Evolutionary conservation across 306 rosid genomes (phyloP).

Genomic region (Ammopiptanthus mongolicus): DNA sequence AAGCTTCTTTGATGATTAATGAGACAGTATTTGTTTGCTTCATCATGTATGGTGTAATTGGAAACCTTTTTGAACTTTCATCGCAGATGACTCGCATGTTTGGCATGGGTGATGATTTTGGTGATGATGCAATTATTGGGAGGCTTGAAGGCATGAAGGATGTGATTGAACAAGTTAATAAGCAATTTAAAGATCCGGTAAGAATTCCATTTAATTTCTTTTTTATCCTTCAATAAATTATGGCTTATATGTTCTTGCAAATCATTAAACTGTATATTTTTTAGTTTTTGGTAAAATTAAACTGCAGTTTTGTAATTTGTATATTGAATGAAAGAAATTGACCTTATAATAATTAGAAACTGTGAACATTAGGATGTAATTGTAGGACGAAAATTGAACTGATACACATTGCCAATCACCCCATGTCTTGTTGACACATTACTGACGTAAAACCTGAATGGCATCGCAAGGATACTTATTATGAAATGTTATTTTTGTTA

Average conservation of each 20-base stretch:
- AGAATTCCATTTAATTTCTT: slow-evolving; percentile 23
- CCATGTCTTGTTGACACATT: neutral
- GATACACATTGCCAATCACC: neutral
- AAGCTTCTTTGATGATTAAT: slow-evolving; percentile 15
- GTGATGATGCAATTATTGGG: slow-evolving; percentile 93
- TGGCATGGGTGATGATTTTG: slow-evolving; percentile 94
- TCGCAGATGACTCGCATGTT: slow-evolving; percentile 82
- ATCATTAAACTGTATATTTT: neutral
- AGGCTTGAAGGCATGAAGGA: slow-evolving; percentile 95
- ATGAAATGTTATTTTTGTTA: neutral
- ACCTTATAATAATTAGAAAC: neutral
- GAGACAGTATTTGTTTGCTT: neutral
- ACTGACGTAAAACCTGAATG: neutral
- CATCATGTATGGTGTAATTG: slow-evolving; percentile 1
- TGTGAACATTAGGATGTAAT: neutral
- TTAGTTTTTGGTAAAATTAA: neutral
- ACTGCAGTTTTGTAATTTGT: neutral
- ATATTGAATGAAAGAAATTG: neutral
- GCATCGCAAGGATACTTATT: neutral
- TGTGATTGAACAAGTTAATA: slow-evolving; percentile 88
- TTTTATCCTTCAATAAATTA: neutral
- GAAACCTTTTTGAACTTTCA: neutral
- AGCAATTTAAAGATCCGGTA: slow-evolving; percentile 96
- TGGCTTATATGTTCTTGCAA: neutral
- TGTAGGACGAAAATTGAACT: neutral